Base-by-base conservation (phyloP, 2,329 filamentous ascomycete genomes). In the Clonostachys sp. region DNA sequence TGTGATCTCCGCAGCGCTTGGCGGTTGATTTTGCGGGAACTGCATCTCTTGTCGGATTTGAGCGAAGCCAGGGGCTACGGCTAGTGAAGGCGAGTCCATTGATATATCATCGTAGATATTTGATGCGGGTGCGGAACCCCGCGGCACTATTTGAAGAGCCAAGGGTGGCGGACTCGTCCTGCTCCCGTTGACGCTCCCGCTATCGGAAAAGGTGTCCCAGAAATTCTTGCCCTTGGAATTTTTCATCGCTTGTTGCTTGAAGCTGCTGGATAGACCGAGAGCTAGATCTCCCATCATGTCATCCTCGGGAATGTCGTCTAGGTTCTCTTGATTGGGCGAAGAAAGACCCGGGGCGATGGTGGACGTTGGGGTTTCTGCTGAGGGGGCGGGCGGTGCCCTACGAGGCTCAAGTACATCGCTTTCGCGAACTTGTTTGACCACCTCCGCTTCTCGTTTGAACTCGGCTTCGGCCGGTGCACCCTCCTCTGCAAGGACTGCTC, bases 361-460 rank as follows among this genome's bases (percentile, higher is more conserved):
- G 43, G 75, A 61, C 12, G 67, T 64, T 41, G 42, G 16, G 54
- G 58, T 39, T 18, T 39, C 36, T 39, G 36, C 7, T 48, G 47
- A 67, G 54, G 42, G 62, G 51, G 47, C 71, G 59, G 56, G 41
- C 12, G 42, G 24, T 12, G 44, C 30, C 33, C 47, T 24, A 14
- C 63, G 63, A 49, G 64, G 71, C 48, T 81, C 78, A 52, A 44
- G 45, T 6, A 85, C 78, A 58, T 96, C 91, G 57, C 86, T 92
- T 64, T 97, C 94, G 40, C 91, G 87, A 30, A 97, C 91, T 66
- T 96, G 94, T 45, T 90, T 88, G 52, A 99, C 90, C 6, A 97
- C 94, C 66, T 97, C 92, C 36, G 92, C 91, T 72, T 99, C 94
- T 38, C 91, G 86, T 45, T 88, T 85, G 48, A 90, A 84, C 65